A percentile compares a stretch with the other conserved stretches of the same genome.
These are phyloP conservation scores for Phycomyces blakesleeanus DNA, from an alignment of 192 early-diverging fungal genomes.

Conservation along the genomic window DNA sequence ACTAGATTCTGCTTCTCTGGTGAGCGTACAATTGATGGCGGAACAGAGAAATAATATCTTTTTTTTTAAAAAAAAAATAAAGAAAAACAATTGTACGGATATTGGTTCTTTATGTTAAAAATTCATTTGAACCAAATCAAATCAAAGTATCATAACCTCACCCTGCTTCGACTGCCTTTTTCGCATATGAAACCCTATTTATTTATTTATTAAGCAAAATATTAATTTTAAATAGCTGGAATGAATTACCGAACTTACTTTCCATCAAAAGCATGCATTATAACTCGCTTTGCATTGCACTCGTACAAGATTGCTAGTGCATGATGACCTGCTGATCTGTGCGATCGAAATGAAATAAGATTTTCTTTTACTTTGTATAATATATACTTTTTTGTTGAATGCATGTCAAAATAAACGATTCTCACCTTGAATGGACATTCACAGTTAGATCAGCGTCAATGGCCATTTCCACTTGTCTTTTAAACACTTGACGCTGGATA, in stretches of 20 bases:
- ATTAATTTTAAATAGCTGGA: no score
- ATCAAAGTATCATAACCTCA: no score
- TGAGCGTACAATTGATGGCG: conserved; percentile 45
- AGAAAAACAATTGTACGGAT: no score
- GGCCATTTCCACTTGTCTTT: conserved; percentile 43
- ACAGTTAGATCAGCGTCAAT: conserved; percentile 42
- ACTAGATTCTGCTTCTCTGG: conserved; percentile 48
- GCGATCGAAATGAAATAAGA: no score
- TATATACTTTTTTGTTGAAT: no score
- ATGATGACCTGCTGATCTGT: conserved; percentile 49
- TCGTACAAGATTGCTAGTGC: conserved; percentile 46
- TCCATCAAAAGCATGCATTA: conserved; percentile 57
- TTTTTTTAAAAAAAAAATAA: not conserved
- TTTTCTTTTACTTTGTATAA: no score
- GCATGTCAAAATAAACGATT: no score
- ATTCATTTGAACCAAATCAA: no score
- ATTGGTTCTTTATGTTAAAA: no score
- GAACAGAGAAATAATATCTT: conserved; percentile 52
- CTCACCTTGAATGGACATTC: conserved; percentile 54
- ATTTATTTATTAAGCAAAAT: no score
- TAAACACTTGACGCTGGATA: conserved; percentile 47
- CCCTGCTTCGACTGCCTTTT: conserved; percentile 37
- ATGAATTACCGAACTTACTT: conserved; percentile 26
- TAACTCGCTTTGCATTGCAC: conserved; percentile 43
- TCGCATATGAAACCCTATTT: conserved; percentile 36